phyloP scores from a whole-genome alignment of 306 rosid genomes.

The Vigna mungo region DNA sequence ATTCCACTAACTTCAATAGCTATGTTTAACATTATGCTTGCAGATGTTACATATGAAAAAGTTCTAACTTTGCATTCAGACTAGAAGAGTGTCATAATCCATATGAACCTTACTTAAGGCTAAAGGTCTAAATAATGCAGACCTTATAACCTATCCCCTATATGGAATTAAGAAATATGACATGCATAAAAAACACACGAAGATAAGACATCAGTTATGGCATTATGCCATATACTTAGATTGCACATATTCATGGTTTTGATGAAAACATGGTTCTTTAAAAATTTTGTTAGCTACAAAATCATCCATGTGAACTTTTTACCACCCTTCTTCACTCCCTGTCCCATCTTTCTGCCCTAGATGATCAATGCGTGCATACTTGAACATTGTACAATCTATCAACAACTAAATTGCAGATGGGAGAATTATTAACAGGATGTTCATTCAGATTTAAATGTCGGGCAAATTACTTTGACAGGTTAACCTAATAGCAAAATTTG shows the following conservation, averaged over 20 bases:
- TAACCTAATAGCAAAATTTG: background rate
- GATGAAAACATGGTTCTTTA: background rate
- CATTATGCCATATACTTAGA: background rate
- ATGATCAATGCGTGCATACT: background rate
- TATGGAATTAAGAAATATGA: background rate
- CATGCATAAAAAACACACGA: background rate
- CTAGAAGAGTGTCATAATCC: conserved; percentile 2
- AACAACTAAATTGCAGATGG: conserved; percentile 16
- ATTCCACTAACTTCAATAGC: conserved; percentile 20
- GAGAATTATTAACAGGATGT: conserved; percentile 4
- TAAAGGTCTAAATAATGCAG: conserved; percentile 4
- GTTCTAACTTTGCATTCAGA: background rate
- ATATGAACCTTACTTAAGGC: background rate
- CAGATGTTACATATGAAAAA: background rate
- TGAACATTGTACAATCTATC: conserved; percentile 16
- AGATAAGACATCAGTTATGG: background rate
- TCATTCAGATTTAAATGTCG: background rate
- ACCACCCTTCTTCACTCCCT: conserved; percentile 37
- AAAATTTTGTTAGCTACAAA: conserved; percentile 6
- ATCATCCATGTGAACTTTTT: conserved; percentile 11
- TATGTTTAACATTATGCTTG: background rate
- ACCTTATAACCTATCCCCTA: background rate
- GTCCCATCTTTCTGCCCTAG: background rate
- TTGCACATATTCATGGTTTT: conserved; percentile 14
- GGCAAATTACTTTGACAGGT: background rate